Evolutionary conservation across 2,329 filamentous ascomycete genomes (phyloP).

Genomic region (Calonectria fujianensis): DNA sequence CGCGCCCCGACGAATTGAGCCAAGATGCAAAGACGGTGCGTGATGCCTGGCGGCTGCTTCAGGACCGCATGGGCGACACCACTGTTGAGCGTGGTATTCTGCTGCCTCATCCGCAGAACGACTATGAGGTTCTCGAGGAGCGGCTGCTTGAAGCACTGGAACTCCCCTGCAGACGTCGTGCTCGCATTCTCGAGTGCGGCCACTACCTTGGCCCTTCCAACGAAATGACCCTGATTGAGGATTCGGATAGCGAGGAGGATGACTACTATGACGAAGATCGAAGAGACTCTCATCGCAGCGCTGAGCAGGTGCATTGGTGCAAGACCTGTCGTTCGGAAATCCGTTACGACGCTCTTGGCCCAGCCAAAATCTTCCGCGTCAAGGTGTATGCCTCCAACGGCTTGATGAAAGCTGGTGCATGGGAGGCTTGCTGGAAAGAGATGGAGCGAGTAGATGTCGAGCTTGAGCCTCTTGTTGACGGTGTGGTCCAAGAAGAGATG

Average conservation of each 20-base stretch:
- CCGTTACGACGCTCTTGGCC: slow-evolving; percentile 71
- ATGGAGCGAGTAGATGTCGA: slow-evolving; percentile 99
- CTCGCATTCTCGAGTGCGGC: slow-evolving; percentile 83
- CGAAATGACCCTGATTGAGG: slow-evolving; percentile 64
- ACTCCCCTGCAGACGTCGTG: slow-evolving; percentile 77
- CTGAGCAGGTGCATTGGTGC: slow-evolving; percentile 72
- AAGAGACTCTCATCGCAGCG: slow-evolving; percentile 45
- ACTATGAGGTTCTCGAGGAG: slow-evolving; percentile 88
- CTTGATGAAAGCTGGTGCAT: slow-evolving; percentile 92
- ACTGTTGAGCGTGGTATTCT: slow-evolving; percentile 84
- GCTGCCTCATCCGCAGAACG: slow-evolving; percentile 85
- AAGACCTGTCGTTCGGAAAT: slow-evolving; percentile 74
- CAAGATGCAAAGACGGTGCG: slow-evolving; percentile 71
- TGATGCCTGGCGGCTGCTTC: slow-evolving; percentile 79
- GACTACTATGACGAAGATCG: slow-evolving; percentile 53
- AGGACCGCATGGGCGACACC: slow-evolving; percentile 82
- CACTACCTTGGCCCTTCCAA: slow-evolving; percentile 82
- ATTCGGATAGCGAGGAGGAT: slow-evolving; percentile 69
- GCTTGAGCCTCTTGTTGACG: slow-evolving; percentile 83
- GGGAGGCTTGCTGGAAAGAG: slow-evolving; percentile 95
- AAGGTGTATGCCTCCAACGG: slow-evolving; percentile 97
- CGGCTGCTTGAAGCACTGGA: slow-evolving; percentile 84
- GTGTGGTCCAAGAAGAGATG: slow-evolving; percentile 75
- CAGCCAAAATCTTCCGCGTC: slow-evolving; percentile 80
- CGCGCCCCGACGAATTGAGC: slow-evolving; percentile 63